Base-by-base conservation (phyloP, 225 moss, liverwort and hornwort species). In the Straminergon stramineum region DNA sequence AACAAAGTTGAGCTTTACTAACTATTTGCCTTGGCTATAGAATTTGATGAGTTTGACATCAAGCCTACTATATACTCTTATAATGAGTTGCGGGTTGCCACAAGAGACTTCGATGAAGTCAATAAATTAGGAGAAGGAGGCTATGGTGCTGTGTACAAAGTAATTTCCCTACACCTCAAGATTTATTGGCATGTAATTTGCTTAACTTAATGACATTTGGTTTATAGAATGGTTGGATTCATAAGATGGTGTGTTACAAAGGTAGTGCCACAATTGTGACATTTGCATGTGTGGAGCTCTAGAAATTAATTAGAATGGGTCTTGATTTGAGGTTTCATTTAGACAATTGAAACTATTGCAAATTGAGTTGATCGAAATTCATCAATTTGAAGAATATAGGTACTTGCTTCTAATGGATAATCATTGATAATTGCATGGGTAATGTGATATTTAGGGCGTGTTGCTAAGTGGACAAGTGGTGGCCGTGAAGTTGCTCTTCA, bases 271-370 rank as follows among this genome's bases (percentile, higher is more conserved):
- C 4, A 43, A 43, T 43, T 16, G 27, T 53, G 13, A 27, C 37
- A 78, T 22, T 55, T 9, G 2, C 15, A 34, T 15, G 6, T 52
- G 1, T 55, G 34, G 4, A 75, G 11, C 4, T 75, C 1, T 6
- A 7, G 1, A 15, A 23, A 37, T 45, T 6, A 45, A 48, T 24
- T 55, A 4, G 4, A 56, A 10, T 0, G 24, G 1, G 17, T 37
- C 4, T 35, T 7, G 15, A 35, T 52, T 37, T 15, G 21, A 14
- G 9, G 35, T 37, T 15, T 28, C 7, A 11, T 58, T 11, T 39
- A 0, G 19, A 5, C 27, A 30, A 41, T 0, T 11, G 0, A 60
- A 27, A 19, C 6, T 0, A 45, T 27, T 1, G 1, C 9, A 62
- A 8, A 7, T 43, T 43, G 15, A 9, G 0, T 31, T 41, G 53